phyloP scores from a whole-genome alignment of 306 rosid species.

The Alnus rubra region DNA sequence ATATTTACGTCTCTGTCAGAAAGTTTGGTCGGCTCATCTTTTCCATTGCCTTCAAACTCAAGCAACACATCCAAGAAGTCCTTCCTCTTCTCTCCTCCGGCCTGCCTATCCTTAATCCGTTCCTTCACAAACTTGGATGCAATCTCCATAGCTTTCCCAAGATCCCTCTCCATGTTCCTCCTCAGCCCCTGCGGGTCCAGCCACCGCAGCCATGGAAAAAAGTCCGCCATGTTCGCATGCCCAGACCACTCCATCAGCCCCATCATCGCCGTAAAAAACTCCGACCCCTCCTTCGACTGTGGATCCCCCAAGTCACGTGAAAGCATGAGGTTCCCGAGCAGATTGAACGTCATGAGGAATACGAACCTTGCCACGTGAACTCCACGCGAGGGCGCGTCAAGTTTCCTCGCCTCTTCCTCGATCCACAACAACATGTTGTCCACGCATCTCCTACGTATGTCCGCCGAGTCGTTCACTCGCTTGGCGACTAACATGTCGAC shows the following conservation, averaged over 20 bases:
- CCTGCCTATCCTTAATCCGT: constrained; percentile 21
- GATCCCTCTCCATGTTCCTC: constrained; percentile 51
- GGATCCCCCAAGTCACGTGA: constrained; percentile 55
- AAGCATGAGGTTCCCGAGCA: constrained; percentile 59
- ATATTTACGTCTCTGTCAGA: constrained; percentile 51
- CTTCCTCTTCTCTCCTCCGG: not conserved
- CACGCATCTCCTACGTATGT: constrained; percentile 42
- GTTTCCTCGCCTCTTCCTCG: constrained; percentile 34
- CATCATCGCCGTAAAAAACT: constrained; percentile 46
- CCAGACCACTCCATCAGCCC: constrained; percentile 60
- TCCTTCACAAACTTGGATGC: constrained; percentile 46
- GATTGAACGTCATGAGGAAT: constrained; percentile 52
- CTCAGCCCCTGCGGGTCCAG: constrained; percentile 52
- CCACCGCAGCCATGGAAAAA: constrained; percentile 54
- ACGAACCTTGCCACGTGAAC: constrained; percentile 54
- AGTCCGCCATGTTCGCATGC: constrained; percentile 39
- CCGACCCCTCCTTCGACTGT: constrained; percentile 40
- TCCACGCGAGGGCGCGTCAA: constrained; percentile 13
- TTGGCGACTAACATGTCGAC: constrained; percentile 55
- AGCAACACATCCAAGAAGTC: constrained; percentile 64
- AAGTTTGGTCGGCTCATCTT: constrained; percentile 33
- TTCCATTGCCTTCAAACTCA: constrained; percentile 46
- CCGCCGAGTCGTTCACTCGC: constrained; percentile 49
- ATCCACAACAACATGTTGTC: constrained; percentile 54
- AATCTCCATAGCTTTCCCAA: constrained; percentile 46